phyloP scores from a whole-genome alignment of 1,284 basidiomycete species.

The Cryptococcus wingfieldii region DNA sequence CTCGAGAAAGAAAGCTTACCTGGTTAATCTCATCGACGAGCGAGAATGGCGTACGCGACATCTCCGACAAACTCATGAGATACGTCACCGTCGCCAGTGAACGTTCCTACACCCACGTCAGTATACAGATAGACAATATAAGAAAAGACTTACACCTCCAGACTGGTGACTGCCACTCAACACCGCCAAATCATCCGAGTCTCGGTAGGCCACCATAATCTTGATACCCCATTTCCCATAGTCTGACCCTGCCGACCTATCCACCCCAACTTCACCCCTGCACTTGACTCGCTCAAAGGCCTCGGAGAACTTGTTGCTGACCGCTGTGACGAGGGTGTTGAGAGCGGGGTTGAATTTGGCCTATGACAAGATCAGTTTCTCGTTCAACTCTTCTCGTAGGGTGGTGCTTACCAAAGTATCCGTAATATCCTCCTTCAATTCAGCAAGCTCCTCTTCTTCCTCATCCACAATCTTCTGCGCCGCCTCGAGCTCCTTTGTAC shows the following conservation, averaged over 20 bases:
- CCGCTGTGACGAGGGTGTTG: conserved; percentile 66
- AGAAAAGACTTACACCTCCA: conserved; percentile 72
- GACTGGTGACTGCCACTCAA: conserved; percentile 88
- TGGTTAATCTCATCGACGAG: conserved; percentile 97
- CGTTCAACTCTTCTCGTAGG: background rate
- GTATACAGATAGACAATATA: background rate
- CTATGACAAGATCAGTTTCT: conserved; percentile 48
- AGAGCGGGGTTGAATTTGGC: conserved; percentile 83
- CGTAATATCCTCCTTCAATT: conserved; percentile 61
- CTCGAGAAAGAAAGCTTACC: conserved; percentile 47
- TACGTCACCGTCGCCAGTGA: conserved; percentile 95
- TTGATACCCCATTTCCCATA: conserved; percentile 95
- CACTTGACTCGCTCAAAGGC: conserved; percentile 68
- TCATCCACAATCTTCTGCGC: conserved; percentile 52
- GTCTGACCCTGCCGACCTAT: conserved; percentile 59
- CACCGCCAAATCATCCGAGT: conserved; percentile 77
- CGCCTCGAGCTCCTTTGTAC: conserved; percentile 20
- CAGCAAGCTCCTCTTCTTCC: conserved; percentile 54
- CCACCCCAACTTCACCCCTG: conserved; percentile 56
- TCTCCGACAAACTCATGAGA: conserved; percentile 87
- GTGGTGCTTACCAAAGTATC: conserved; percentile 57
- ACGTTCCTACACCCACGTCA: conserved; percentile 65
- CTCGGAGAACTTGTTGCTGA: conserved; percentile 78
- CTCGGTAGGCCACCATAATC: conserved; percentile 93
- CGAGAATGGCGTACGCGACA: conserved; percentile 88